Base-by-base conservation (phyloP, 768 basidiomycete genomes). In the Phaeotremella fagi region DNA sequence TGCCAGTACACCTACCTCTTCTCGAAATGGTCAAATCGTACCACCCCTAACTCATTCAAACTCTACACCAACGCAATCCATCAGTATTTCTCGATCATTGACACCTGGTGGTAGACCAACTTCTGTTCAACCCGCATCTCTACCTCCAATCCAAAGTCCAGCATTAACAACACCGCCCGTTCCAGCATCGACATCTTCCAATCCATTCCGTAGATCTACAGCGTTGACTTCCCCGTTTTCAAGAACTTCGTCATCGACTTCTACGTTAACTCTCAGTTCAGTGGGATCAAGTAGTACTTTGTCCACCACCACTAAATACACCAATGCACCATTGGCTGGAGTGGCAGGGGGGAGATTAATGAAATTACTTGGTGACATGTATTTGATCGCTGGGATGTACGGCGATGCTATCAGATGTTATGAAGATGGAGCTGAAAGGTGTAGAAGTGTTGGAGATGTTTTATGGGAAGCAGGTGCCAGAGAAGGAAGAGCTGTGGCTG, bases 391-490 rank as follows among this genome's bases (percentile, higher is more conserved):
- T 5, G 94, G 95, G n/a, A 79, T 88, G 58, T 81, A 83, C 31
- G 82, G 83, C 45, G 91, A 98, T 66, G 86, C 94, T 1, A 76
- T 79, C 35, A 79, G 86, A 47, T 90, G 90, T 83, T 98, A 90
- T 74, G 81, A 83, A 48, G 91, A 98, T 77, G 86, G 90, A 12
- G 75, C 90, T 16, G 80, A 80, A 27, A 71, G 87, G n/a, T 83
- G 90, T 63, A 87, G 85, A 72, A 78, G 78, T 1, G 79, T 82
- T 6, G 82, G 83, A 50, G 94, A 97, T 72, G 75, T 81, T 22
- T 78, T 87, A 24, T 99, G 94, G 94, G 86, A 91, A 70, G 94
- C 89, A 0, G 83, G 86, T 12, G 84, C 85, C 0, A 77, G 89
- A 41, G 95, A 99, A 76, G 89, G 90, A 3, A 73, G 91, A 63